Conservation (phyloP, 1,139 yeast species). For the Saccharomycopsis hybrid region DNA sequence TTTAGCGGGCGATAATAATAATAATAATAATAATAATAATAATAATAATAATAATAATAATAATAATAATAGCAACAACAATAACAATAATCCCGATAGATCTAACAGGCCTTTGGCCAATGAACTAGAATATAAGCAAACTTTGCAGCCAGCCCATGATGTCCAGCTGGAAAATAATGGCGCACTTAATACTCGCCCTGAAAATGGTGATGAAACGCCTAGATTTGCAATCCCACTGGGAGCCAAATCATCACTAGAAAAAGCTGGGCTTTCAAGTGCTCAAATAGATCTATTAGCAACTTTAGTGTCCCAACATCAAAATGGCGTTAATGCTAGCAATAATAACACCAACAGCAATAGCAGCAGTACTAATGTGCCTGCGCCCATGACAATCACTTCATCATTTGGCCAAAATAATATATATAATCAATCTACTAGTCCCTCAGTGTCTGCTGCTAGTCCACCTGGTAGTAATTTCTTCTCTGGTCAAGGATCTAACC, state of each 20-base stretch:
- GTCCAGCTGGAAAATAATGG: background rate
- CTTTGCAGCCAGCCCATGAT: no score
- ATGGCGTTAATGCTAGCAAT: background rate
- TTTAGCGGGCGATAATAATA: no score
- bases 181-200: no score
- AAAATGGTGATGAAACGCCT: background rate
- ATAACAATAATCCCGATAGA: background rate
- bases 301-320: conserved; percentile 1
- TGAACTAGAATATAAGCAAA: no score
- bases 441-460: no score
- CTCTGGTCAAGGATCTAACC: background rate
- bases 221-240: conserved; percentile 8
- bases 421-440: no score
- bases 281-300: conserved; percentile 13
- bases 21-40: background rate
- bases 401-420: background rate
- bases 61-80: conserved; percentile 2
- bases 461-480: background rate
- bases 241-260: conserved; percentile 14
- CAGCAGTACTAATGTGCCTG: background rate
- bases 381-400: background rate
- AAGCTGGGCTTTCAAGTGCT: conserved; percentile 13
- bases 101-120: background rate
- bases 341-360: background rate
- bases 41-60: background rate